Evolutionary conservation across 2,329 filamentous ascomycete species (phyloP).

Genomic region (Fusarium illudens): DNA sequence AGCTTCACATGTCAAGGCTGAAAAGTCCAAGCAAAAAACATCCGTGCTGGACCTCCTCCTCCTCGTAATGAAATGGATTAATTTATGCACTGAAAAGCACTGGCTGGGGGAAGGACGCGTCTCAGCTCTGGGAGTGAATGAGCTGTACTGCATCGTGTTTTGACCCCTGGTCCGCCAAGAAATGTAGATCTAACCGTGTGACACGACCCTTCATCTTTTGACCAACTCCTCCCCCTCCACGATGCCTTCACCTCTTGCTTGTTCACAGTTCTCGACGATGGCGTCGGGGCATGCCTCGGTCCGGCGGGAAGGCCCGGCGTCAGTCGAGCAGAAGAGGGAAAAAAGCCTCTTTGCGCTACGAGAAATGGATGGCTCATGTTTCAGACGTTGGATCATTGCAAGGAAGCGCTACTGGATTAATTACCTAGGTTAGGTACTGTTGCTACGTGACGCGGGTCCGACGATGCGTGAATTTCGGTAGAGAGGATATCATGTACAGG

Average conservation of each 20-base stretch:
- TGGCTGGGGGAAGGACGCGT: neutral
- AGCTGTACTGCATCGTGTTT: neutral
- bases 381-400: constrained; percentile 25
- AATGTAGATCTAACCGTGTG: neutral
- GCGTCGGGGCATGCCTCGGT: constrained; percentile 6
- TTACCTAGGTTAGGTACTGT: too few relatives aligned
- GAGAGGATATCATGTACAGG: constrained; percentile 3
- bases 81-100: neutral
- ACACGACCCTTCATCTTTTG: neutral
- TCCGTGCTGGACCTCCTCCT: neutral
- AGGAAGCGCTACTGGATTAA: neutral
- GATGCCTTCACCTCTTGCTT: neutral
- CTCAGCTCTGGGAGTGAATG: neutral
- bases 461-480: constrained; percentile 2
- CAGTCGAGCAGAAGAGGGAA: neutral
- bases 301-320: constrained; percentile 26
- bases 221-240: too few relatives aligned
- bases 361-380: constrained; percentile 6
- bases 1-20: constrained; percentile 25
- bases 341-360: neutral
- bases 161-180: neutral
- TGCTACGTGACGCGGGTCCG: neutral
- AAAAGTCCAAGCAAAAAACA: too few relatives aligned
- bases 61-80: neutral
- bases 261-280: neutral